Evolutionary conservation across 768 basidiomycete genomes (phyloP).

Genomic region (Leccinum longicurvipes): DNA sequence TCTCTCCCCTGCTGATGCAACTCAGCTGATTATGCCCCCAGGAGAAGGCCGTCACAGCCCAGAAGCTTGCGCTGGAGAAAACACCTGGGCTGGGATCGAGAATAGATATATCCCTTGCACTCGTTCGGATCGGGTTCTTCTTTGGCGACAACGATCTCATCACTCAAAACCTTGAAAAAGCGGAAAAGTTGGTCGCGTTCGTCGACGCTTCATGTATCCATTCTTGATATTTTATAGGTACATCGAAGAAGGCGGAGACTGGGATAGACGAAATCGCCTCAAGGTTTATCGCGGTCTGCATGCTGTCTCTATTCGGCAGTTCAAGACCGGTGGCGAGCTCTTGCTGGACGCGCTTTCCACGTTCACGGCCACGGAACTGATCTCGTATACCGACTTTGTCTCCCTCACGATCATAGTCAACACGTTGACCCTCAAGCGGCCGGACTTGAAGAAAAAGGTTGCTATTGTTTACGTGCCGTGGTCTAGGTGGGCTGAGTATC

Average conservation of each 20-base stretch:
- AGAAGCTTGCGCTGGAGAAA: slow-evolving; percentile 83
- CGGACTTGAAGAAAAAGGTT: slow-evolving; percentile 91
- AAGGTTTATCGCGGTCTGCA: slow-evolving; percentile 94
- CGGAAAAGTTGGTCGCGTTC: slow-evolving; percentile 61
- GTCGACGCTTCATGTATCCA: not conserved
- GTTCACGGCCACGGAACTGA: slow-evolving; percentile 88
- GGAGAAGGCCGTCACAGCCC: slow-evolving; percentile 80
- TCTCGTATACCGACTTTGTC: slow-evolving; percentile 89
- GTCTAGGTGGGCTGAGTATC: slow-evolving; percentile 2
- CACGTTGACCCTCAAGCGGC: slow-evolving; percentile 69
- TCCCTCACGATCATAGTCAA: slow-evolving; percentile 79
- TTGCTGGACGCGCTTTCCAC: slow-evolving; percentile 90
- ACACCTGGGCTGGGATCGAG: slow-evolving; percentile 89
- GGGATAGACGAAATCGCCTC: slow-evolving; percentile 94
- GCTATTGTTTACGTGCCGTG: not conserved
- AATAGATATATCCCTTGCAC: slow-evolving; percentile 89
- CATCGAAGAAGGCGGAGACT: slow-evolving; percentile 95
- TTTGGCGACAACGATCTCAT: slow-evolving; percentile 76
- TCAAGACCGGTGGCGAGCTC: slow-evolving; percentile 79
- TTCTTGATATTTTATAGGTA: slow-evolving; percentile 44
- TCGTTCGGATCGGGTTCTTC: slow-evolving; percentile 89
- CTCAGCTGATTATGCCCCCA: slow-evolving; percentile 26
- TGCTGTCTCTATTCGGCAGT: slow-evolving; percentile 84
- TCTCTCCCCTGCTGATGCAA: not conserved
- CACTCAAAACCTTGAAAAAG: slow-evolving; percentile 66